These are phyloP conservation scores for Leishmania tropica DNA, from an alignment of 208 protist genomes.

Conservation along the genomic window DNA sequence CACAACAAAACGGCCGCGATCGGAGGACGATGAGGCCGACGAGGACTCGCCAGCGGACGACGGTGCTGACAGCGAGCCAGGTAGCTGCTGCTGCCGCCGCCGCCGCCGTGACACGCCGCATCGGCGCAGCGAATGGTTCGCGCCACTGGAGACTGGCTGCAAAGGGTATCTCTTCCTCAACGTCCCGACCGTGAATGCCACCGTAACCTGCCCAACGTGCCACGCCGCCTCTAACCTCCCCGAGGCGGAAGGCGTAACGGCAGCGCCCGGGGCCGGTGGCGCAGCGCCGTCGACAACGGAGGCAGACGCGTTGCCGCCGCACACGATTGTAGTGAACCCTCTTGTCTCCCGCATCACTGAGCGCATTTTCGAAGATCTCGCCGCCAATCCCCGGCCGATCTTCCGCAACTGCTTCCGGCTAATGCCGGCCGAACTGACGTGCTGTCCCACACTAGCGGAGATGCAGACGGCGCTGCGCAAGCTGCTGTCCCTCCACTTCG, in stretches of 20 bases:
- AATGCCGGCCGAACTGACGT: constrained; percentile 78
- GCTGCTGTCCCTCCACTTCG: constrained; percentile 64
- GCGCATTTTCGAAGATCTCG: constrained; percentile 72
- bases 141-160: constrained; percentile 59
- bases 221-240: constrained; percentile 7
- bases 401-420: constrained; percentile 83
- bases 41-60: constrained; percentile 11
- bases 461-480: constrained; percentile 62
- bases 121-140: constrained; percentile 47
- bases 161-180: constrained; percentile 74
- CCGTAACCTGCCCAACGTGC: constrained; percentile 38
- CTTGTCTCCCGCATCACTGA: constrained; percentile 73
- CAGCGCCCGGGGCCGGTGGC: background rate
- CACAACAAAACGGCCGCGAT: constrained; percentile 13
- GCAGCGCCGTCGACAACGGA: background rate
- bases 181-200: constrained; percentile 37
- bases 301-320: constrained; percentile 29
- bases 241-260: background rate
- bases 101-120: constrained; percentile 10
- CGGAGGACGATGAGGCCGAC: constrained; percentile 8
- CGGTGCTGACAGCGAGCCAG: constrained; percentile 15
- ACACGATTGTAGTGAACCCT: constrained; percentile 77
- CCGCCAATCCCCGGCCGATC: constrained; percentile 54
- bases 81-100: background rate
- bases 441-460: constrained; percentile 77